These are phyloP conservation scores for Tulasnella sp. DNA, from an alignment of 768 basidiomycete species.

Conservation along the genomic window DNA sequence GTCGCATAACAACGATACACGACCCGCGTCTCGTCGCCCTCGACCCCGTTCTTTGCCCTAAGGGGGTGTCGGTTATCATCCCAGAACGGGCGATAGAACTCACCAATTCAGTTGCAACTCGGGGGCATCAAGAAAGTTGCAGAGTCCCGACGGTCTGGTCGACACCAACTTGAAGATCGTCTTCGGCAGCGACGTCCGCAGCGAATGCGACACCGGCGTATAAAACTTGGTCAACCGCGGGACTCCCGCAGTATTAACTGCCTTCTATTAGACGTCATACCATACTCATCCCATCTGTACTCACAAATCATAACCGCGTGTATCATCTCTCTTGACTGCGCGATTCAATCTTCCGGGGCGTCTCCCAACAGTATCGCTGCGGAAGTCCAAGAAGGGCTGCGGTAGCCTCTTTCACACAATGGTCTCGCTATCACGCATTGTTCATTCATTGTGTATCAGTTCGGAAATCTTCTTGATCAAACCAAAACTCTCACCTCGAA, in stretches of 20 bases:
- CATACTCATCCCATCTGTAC: not conserved
- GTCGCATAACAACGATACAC: slow-evolving; percentile 96
- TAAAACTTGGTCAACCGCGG: slow-evolving; percentile 82
- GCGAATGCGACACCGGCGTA: slow-evolving; percentile 53
- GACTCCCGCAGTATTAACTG: slow-evolving; percentile 89
- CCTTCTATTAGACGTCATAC: slow-evolving; percentile 21
- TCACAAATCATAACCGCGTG: slow-evolving; percentile 2
- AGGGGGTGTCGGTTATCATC: slow-evolving; percentile 13
- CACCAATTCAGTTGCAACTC: slow-evolving; percentile 49
- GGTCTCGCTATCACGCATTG: no score
- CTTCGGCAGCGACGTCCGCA: slow-evolving; percentile 53
- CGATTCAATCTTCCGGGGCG: no score
- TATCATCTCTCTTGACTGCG: not conserved
- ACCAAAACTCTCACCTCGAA: no score
- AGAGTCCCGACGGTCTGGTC: slow-evolving; percentile 65
- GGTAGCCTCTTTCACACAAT: no score
- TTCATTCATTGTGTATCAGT: no score
- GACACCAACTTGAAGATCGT: slow-evolving; percentile 86
- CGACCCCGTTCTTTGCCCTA: slow-evolving; percentile 17
- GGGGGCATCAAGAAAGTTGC: slow-evolving; percentile 94
- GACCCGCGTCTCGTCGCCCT: slow-evolving; percentile 45
- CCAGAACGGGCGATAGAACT: slow-evolving; percentile 17
- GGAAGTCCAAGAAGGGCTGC: no score
- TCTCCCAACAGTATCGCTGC: no score
- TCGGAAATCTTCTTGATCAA: no score